Evolutionary conservation across 768 basidiomycete genomes (phyloP), one percentile per base, ranked within the genome.

Genomic region (Psilocybe sp.): DNA sequence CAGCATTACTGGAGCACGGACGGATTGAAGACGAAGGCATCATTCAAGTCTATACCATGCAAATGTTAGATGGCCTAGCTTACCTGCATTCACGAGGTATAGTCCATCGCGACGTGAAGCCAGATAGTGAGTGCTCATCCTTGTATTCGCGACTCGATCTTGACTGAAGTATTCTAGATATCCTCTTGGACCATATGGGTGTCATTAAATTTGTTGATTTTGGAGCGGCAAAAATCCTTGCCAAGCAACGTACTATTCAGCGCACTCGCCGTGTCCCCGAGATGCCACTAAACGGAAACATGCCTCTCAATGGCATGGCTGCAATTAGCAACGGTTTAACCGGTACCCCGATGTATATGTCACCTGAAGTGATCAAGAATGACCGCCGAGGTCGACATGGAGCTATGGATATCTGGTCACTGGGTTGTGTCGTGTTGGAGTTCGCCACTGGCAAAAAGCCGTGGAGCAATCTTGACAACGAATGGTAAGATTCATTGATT

Each of bases 331-430:
- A 93, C 69, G 90, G 89, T 58, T 71, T 99, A 32, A 97, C 95
- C 1, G 96, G 94, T 14, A 99, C 97, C 11, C 97, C 97, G 0
- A 98, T 98, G 96, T 98, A 99, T 68, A 98, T 99, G 92, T 97
- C 95, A 5, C 97, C 97, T 1, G 97, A 99, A 65, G 84, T 97
- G 47, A 98, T 99, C 74, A 92, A 96, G 72, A 97, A 89, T 59
- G 92, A 96, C 59, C 86, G 79, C 54, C 76, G 84, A 12, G 93
- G 94, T 20, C 78, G 88, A 44, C 85, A 91, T 55, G 97, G 97
- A 14, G 92, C 96, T 10, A 97, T 97, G 90, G 97, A 99, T 65
- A 86, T 99, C 39, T 99, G 97, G 97, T 92, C 93, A 18, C 70
- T 98, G 50, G 97, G 97, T 14, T 98, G 97, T 63, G 93, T 98